These are phyloP conservation scores for Teunomyces panamensis DNA, from an alignment of 805 yeast species.

Conservation along the genomic window DNA sequence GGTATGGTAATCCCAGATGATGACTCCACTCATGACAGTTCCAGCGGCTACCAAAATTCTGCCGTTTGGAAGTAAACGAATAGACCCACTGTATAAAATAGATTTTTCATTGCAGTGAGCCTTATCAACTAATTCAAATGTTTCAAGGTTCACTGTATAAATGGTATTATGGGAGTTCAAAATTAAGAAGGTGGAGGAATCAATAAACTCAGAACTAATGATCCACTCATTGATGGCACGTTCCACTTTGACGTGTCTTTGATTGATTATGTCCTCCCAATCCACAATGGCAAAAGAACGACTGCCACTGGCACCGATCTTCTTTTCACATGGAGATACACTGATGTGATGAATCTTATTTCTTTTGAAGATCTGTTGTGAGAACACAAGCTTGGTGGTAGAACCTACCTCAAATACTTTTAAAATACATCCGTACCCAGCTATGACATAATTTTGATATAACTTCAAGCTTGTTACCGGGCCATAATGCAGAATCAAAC, in stretches of 20 bases:
- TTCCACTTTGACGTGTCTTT: constrained; percentile 34
- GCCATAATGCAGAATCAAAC: constrained; percentile 46
- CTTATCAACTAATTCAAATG: constrained; percentile 24
- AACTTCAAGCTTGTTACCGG: constrained; percentile 66
- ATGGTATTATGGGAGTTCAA: constrained; percentile 81
- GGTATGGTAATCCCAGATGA: constrained; percentile 63
- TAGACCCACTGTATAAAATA: constrained; percentile 82
- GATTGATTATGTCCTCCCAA: constrained; percentile 2
- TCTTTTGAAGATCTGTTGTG: constrained; percentile 52
- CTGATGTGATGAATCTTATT: constrained; percentile 83
- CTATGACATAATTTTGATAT: constrained; percentile 40
- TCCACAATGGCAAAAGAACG: constrained; percentile 52
- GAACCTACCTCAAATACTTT: constrained; percentile 48
- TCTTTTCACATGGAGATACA: constrained; percentile 24
- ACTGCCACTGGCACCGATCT: constrained; percentile 62
- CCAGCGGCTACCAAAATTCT: constrained; percentile 74
- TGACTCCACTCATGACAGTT: constrained; percentile 85
- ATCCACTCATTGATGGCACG: constrained; percentile 78
- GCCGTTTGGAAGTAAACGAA: constrained; percentile 43
- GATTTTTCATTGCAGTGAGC: constrained; percentile 66
- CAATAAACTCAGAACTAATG: constrained; percentile 52
- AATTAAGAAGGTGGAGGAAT: constrained; percentile 38
- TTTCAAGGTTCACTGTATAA: constrained; percentile 29
- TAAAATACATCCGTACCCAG: constrained; percentile 72
- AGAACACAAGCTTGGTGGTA: constrained; percentile 31